Base-by-base conservation (phyloP, 805 yeast genomes). In the Pichia membranifaciens region DNA sequence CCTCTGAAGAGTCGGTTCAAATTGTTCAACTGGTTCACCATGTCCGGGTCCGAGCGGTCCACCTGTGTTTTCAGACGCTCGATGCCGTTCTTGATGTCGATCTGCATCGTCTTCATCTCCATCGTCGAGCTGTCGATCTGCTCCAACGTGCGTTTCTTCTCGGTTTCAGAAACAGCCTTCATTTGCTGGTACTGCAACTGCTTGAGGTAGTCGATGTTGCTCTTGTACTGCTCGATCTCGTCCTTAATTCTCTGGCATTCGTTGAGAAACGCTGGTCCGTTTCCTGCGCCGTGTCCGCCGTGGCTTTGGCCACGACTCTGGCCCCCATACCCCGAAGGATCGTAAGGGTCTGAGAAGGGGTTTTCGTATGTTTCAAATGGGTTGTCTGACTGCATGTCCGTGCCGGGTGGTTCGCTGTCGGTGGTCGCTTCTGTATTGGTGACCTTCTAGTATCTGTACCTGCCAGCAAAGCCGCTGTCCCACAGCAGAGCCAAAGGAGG, bases 1-100 rank as follows among this genome's bases (percentile, higher is more conserved):
- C 81, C 80, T 75, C 87, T 77, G 61, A 90, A 89, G 58, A 82
- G 77, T 62, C 81, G 83, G 73, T 91, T 84, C 39, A 83, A 76
- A 60, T 83, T 83, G 64, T 89, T 95, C 38, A 95, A 90, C 70
- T 90, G 96, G 49, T 83, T 85, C 58, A 78, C 76, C 69, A 86
- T 86, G 56, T 90, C 84, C 46, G 78, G 70, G 68, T 87, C 95
- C 37, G 72, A 72, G 34, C 73, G 38, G n/a, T 47, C 73, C 20
- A 84, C 82, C 48, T 72, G 72, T 46, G 78, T 72, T 66, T 87
- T 93, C 44, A 84, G 82, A 48, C 72, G 67, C 62, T 86, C 86
- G 64, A 90, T 85, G 56, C 84, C 73, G 49, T 68, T 58, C 67
- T 86, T 87, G 61, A 90, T 77, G 12, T 34, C 21, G 5, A 16